A percentile compares a stretch with the other conserved stretches of the same genome.
These are phyloP conservation scores for Sporothrix inflata DNA, from an alignment of 2,329 filamentous ascomycete genomes.

Conservation along the genomic window DNA sequence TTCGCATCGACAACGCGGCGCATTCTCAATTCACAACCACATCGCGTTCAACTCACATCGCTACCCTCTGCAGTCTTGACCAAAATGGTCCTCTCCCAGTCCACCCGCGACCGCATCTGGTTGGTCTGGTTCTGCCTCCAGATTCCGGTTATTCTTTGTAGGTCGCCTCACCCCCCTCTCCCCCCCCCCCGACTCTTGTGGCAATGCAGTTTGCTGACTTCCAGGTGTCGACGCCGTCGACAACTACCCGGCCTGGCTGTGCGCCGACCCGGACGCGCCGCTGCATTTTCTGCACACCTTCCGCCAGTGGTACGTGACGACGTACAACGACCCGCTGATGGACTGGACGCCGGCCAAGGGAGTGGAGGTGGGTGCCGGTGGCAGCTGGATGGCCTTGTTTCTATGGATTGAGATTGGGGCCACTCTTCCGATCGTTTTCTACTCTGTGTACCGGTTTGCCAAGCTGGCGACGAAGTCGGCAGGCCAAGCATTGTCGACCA, in stretches of 20 bases:
- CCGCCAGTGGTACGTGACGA: constrained; percentile 51
- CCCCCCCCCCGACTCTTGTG: background rate
- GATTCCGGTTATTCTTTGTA: constrained; percentile 41
- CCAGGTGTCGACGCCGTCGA: constrained; percentile 58
- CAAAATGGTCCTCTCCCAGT: constrained; percentile 15
- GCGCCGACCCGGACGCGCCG: constrained; percentile 46
- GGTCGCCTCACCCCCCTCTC: constrained; percentile 26
- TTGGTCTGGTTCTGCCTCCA: constrained; percentile 42
- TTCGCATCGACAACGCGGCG: background rate
- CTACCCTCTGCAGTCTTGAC: background rate
- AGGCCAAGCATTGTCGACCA: constrained; percentile 37
- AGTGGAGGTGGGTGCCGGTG: constrained; percentile 31
- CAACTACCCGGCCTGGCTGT: constrained; percentile 55
- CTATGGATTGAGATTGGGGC: constrained; percentile 54
- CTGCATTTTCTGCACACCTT: constrained; percentile 53
- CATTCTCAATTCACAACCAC: background rate
- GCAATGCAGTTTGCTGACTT: background rate
- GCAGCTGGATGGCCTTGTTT: constrained; percentile 56
- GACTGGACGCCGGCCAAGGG: constrained; percentile 41
- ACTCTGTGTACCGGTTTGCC: constrained; percentile 50
- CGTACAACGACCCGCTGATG: constrained; percentile 59
- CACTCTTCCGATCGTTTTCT: constrained; percentile 55
- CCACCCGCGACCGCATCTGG: constrained; percentile 39
- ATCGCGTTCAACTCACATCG: background rate
- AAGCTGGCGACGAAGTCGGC: background rate